Base-by-base conservation (phyloP, 2,329 filamentous ascomycete genomes). In the Didymella pomorum region DNA sequence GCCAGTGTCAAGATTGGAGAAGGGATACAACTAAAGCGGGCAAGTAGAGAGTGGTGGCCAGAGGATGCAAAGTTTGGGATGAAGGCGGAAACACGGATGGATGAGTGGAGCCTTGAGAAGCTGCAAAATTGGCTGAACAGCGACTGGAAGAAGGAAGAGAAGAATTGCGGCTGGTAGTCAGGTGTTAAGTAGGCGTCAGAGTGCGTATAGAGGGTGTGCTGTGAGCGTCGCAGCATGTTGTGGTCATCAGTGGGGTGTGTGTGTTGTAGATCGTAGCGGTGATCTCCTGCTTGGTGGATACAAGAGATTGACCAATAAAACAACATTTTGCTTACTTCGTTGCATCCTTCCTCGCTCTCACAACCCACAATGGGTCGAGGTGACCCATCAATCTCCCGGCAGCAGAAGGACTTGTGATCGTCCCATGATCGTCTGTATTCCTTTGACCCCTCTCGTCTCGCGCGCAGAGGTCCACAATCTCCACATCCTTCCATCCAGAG, bases 381-480 rank as follows among this genome's bases (percentile, higher is more conserved):
- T 71, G 65, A 20, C 61, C 56, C 21, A 62, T 64, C 33, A 67
- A 21, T 21, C 41, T 9, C 4, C 46, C 51, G 43, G 57, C 54
- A 6, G 58, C 44, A 14, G 60, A 58, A 11, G 51, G 54, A 29
- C 58, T 52, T 8, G 61, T 21, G 0, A 69, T 64, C 1, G 61
- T 66, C 3, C 69, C 65, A 11, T 66, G 61, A 41, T 69, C 68
- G 23, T 73, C 64, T 0, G 67, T 70, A 8, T 65, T 63, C 23
- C 67, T 62, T 29, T 56, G 43, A 0, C 67, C 68, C 4, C 59
- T 56, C 16, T 63, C 62, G n/a, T 75, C 75, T 23, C 76, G 75
- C 60, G 80, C 76, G 60, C 79, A 80, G n/a, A 83, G 60, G 53
- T 82, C 78, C n/a, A 84, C 78, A 62, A 84, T 81, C 73, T 84